These are phyloP conservation scores for Calonectria leucothoes DNA, from an alignment of 2,329 filamentous ascomycete species.

Conservation along the genomic window DNA sequence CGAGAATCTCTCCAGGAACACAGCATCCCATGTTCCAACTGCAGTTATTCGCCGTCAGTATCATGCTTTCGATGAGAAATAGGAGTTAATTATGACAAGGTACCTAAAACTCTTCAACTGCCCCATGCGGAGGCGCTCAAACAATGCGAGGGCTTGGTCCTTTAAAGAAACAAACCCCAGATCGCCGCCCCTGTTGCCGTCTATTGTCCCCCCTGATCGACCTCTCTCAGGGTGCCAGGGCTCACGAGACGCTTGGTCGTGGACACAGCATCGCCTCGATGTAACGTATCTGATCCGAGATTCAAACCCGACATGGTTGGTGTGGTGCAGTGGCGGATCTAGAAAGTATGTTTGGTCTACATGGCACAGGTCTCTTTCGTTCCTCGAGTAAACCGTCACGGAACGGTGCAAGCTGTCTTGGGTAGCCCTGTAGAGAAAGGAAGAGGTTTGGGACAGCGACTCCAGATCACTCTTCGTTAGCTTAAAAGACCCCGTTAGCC, in stretches of 20 bases:
- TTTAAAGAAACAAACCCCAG: background rate
- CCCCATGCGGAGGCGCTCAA: background rate
- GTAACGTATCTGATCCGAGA: background rate
- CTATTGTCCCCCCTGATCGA: background rate
- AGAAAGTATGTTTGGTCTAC: background rate
- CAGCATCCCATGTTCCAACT: conserved; percentile 6
- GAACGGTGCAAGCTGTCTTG: background rate
- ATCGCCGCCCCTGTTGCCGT: background rate
- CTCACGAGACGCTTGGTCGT: background rate
- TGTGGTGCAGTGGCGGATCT: background rate
- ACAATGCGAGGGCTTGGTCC: background rate
- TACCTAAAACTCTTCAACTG: background rate
- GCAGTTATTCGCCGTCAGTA: background rate
- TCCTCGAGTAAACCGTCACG: background rate
- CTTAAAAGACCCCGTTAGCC: background rate
- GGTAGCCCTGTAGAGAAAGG: background rate
- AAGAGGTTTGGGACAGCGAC: background rate
- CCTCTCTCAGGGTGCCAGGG: background rate
- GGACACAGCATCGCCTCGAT: background rate
- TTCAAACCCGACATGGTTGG: background rate
- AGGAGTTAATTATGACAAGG: background rate
- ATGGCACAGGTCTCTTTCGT: background rate
- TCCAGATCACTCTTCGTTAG: background rate
- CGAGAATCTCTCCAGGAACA: background rate
- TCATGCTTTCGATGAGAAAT: background rate